Conservation (phyloP, 2,329 filamentous ascomycete species). For the Ceratocystiopsis sp. region DNA sequence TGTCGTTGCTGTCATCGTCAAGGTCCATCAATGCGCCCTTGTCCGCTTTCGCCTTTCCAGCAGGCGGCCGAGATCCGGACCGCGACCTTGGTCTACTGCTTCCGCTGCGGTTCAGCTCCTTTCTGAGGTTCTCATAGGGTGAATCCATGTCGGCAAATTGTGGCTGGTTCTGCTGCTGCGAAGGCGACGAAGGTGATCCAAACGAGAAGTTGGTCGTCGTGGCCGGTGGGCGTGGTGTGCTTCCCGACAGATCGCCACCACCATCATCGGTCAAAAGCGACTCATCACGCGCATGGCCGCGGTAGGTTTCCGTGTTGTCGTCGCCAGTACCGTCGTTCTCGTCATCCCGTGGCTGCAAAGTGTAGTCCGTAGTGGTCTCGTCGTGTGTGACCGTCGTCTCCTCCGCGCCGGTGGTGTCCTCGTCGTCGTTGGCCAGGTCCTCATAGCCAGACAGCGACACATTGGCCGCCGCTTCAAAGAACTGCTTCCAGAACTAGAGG, state of each 20-base stretch:
- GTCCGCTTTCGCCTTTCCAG: background rate
- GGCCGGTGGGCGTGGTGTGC: slow-evolving; percentile 45
- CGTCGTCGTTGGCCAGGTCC: slow-evolving; percentile 49
- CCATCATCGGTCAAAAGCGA: slow-evolving; percentile 52
- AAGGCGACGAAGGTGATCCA: too few species aligned
- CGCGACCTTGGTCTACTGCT: slow-evolving; percentile 8
- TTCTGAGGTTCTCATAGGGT: slow-evolving; percentile 58
- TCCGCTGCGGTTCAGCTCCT: slow-evolving; percentile 35
- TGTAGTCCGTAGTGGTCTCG: slow-evolving; percentile 28
- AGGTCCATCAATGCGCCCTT: slow-evolving; percentile 11
- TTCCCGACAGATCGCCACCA: slow-evolving; percentile 42
- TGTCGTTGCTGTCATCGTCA: slow-evolving; percentile 20
- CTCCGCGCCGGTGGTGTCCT: slow-evolving; percentile 32
- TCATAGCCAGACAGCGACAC: slow-evolving; percentile 93
- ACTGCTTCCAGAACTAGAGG: slow-evolving; percentile 92
- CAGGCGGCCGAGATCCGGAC: background rate
- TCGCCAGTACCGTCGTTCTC: slow-evolving; percentile 28
- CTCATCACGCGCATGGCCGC: slow-evolving; percentile 31
- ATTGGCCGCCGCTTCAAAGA: slow-evolving; percentile 96
- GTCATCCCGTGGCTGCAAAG: slow-evolving; percentile 13
- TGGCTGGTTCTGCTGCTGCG: slow-evolving; percentile 13
- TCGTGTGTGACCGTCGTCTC: slow-evolving; percentile 39
- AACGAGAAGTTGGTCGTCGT: slow-evolving; percentile 23
- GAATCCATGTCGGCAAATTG: slow-evolving; percentile 53
- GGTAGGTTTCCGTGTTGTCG: slow-evolving; percentile 16